Base-by-base conservation (phyloP, 345 rosid species). In the Angophora floribunda region DNA sequence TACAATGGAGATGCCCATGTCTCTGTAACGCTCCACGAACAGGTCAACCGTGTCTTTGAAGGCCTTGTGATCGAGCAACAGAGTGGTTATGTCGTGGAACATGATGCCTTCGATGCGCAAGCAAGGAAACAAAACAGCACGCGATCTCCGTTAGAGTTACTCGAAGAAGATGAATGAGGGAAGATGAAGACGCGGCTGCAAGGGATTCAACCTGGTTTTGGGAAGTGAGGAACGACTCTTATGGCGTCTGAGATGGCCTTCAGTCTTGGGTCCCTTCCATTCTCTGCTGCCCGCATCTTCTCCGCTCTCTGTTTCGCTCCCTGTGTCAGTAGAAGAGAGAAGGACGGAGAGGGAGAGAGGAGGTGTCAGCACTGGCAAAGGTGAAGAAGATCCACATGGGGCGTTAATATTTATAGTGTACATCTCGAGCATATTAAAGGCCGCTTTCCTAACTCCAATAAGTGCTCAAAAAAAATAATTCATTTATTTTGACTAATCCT, bases 31-130 rank as follows among this genome's bases (percentile, higher is more conserved):
- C 91, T 95, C 98, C 59, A 95, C 96, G 86, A 97, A 96, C 90
- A 96, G 91, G 89, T 97, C 98, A 87, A 96, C 92, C 7, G 97
- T 91, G 85, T 96, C 94, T 89, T 95, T 96, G 91, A 97, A 96
- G 10, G 97, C 97, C 89, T 92, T 93, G 86, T 93, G 96, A 92
- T 97, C 95, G 87, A 96, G 91, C n/a, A 97, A 88, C 89, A 96
- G 91, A 21, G 98, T 95, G 9, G 99, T 95, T 86, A 97, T 94
- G 89, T 97, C 99, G 80, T 95, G 97, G 90, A 97, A 97, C 99
- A 95, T 95, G 15, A 96, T 97, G 50, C 98, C 99, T 96, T 44
- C 4, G 89, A 90, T 11, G 63, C 41, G 75, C 12, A 13, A 55
- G 10, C 7, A 6, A 52, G 13, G 30, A n/a, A n/a, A 49, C 44